Evolutionary conservation across 2,329 filamentous ascomycete species (phyloP).

Genomic region (Annulohypoxylon truncatum): DNA sequence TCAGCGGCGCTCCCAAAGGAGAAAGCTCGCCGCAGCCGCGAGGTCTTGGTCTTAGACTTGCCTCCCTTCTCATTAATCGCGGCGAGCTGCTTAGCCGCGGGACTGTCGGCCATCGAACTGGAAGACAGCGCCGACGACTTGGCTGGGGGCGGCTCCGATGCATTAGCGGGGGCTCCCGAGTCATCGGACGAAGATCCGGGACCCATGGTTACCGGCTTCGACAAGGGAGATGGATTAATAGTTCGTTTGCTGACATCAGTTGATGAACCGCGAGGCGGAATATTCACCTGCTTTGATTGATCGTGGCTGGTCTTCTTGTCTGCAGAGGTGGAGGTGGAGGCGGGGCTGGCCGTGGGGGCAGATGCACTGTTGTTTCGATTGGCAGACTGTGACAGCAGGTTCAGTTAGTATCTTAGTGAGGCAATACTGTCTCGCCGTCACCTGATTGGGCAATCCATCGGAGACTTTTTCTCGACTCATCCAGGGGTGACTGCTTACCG

Average conservation of each 20-base stretch:
- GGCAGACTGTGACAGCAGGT: constrained; percentile 62
- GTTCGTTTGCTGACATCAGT: constrained; percentile 74
- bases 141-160: constrained; percentile 50
- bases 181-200: constrained; percentile 61
- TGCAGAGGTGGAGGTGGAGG: constrained; percentile 59
- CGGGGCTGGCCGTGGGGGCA: constrained; percentile 64
- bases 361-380: constrained; percentile 67
- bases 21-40: constrained; percentile 87
- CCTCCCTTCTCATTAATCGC: constrained; percentile 87
- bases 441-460: constrained; percentile 59
- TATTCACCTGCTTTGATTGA: constrained; percentile 65
- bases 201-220: constrained; percentile 74
- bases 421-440: constrained; percentile 42
- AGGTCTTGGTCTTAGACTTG: constrained; percentile 85
- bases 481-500: constrained; percentile 65
- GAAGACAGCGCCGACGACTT: constrained; percentile 47
- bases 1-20: constrained; percentile 97
- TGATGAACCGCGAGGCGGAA: constrained; percentile 72
- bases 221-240: constrained; percentile 77
- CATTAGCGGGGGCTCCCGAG: constrained; percentile 50
- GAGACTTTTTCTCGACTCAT: constrained; percentile 16
- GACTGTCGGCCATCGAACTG: constrained; percentile 63
- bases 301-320: constrained; percentile 63
- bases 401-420: constrained; percentile 60
- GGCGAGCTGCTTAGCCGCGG: constrained; percentile 84